These are phyloP conservation scores for Bipolaris cookei DNA, from an alignment of 2,329 filamentous ascomycete species.

Conservation along the genomic window DNA sequence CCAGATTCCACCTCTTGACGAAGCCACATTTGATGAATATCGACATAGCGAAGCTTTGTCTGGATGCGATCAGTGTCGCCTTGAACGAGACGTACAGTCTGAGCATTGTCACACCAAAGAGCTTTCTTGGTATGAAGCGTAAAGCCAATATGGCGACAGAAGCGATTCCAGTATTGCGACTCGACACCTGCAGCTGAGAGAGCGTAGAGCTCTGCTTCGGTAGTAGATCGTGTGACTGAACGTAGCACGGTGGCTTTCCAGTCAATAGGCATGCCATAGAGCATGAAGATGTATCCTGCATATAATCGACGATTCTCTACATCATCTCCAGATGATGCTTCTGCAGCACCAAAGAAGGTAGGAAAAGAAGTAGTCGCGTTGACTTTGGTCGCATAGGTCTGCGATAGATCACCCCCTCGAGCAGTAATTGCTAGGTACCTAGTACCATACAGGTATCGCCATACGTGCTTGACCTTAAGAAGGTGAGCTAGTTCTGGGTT, in stretches of 20 bases:
- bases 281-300: not conserved
- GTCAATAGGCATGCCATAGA: not conserved
- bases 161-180: not conserved
- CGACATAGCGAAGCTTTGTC: not conserved
- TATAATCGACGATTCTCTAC: constrained; percentile 17
- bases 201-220: not conserved
- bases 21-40: not conserved
- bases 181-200: not conserved
- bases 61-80: not conserved
- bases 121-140: not conserved
- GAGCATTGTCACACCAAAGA: not conserved
- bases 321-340: constrained; percentile 27
- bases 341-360: constrained; percentile 20
- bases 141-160: not conserved
- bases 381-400: constrained; percentile 12
- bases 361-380: too few relatives aligned
- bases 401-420: too few relatives aligned
- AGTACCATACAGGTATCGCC: constrained; percentile 19
- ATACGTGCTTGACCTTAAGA: constrained; percentile 12
- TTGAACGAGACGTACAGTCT: not conserved
- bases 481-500: constrained; percentile 21
- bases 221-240: not conserved
- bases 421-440: constrained; percentile 12
- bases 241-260: not conserved
- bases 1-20: not conserved